These are phyloP conservation scores for Roridomyces roridus DNA, from an alignment of 768 basidiomycete species.

Conservation along the genomic window DNA sequence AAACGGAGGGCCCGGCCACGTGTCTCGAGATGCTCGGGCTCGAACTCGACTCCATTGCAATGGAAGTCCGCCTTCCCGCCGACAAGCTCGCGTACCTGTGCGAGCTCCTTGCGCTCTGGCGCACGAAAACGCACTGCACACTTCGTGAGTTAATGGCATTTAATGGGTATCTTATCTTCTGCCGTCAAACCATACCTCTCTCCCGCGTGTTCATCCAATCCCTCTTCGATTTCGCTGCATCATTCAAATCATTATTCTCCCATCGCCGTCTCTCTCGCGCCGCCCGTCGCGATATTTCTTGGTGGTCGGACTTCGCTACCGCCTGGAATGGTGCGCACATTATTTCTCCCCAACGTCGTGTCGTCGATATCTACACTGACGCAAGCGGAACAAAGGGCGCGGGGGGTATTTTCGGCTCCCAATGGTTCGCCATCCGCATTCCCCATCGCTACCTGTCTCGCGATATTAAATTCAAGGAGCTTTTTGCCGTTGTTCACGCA, in stretches of 20 bases:
- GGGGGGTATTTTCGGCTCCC: slow-evolving; percentile 23
- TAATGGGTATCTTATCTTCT: slow-evolving; percentile 11
- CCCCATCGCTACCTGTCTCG: slow-evolving; percentile 23
- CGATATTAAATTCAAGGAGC: slow-evolving; percentile 35
- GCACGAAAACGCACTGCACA: neutral
- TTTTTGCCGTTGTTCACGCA: slow-evolving; percentile 30
- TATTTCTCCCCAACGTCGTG: slow-evolving; percentile 1
- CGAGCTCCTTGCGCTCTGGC: neutral
- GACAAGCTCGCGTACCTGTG: slow-evolving; percentile 4
- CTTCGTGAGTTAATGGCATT: slow-evolving; percentile 8
- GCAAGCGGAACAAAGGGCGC: slow-evolving; percentile 30
- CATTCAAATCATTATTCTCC: slow-evolving; percentile 17
- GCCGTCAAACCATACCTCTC: slow-evolving; percentile 14
- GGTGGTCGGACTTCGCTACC: slow-evolving; percentile 21
- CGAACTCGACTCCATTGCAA: slow-evolving; percentile 20
- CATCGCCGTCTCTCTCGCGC: slow-evolving; percentile 22
- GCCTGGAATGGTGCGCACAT: slow-evolving; percentile 22
- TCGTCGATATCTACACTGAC: slow-evolving; percentile 29
- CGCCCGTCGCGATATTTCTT: slow-evolving; percentile 24
- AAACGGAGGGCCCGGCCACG: slow-evolving; percentile 32
- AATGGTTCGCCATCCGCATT: slow-evolving; percentile 27
- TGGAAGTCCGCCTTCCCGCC: slow-evolving; percentile 14
- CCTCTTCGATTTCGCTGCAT: neutral
- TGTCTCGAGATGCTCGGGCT: slow-evolving; percentile 34
- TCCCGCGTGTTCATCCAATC: slow-evolving; percentile 10